These are phyloP conservation scores for Penicillium sp. DNA, from an alignment of 2,329 filamentous ascomycete species.

Conservation along the genomic window DNA sequence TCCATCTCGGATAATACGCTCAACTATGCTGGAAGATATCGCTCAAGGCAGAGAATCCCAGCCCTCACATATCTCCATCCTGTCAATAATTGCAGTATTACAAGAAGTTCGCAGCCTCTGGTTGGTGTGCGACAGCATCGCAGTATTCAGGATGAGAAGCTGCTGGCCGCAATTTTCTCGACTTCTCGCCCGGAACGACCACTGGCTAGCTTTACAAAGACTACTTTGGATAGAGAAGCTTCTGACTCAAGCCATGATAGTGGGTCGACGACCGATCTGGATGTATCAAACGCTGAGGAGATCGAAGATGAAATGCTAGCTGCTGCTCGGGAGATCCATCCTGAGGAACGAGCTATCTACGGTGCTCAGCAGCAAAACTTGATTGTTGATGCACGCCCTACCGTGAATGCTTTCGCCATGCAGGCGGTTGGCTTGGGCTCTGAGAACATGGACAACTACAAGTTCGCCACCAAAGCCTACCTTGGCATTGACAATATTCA, in stretches of 20 bases:
- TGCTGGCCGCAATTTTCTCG: slow-evolving; percentile 89
- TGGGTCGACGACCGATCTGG: slow-evolving; percentile 43
- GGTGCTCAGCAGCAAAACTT: slow-evolving; percentile 91
- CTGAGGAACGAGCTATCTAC: slow-evolving; percentile 70
- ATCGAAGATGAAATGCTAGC: slow-evolving; percentile 69
- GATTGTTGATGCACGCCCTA: slow-evolving; percentile 93
- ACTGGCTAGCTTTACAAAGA: slow-evolving; percentile 41
- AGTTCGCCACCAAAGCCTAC: slow-evolving; percentile 85
- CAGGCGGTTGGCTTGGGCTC: slow-evolving; percentile 90
- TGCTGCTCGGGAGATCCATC: slow-evolving; percentile 57
- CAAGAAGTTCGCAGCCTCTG: slow-evolving; percentile 87
- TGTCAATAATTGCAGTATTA: slow-evolving; percentile 95
- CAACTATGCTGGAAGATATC: slow-evolving; percentile 87
- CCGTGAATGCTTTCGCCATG: slow-evolving; percentile 92
- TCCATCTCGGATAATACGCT: slow-evolving; percentile 95
- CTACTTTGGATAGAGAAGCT: slow-evolving; percentile 45
- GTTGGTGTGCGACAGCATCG: slow-evolving; percentile 84
- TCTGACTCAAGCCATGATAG: slow-evolving; percentile 55
- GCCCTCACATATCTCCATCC: slow-evolving; percentile 93
- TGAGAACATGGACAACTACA: slow-evolving; percentile 98
- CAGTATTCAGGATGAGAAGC: slow-evolving; percentile 92
- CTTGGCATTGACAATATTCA: slow-evolving; percentile 98
- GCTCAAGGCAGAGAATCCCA: slow-evolving; percentile 85
- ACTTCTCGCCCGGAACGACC: slow-evolving; percentile 59
- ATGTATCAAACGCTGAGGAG: slow-evolving; percentile 64